These are phyloP conservation scores for Orbilia javanica DNA, from an alignment of 2,329 filamentous ascomycete species.

Conservation along the genomic window DNA sequence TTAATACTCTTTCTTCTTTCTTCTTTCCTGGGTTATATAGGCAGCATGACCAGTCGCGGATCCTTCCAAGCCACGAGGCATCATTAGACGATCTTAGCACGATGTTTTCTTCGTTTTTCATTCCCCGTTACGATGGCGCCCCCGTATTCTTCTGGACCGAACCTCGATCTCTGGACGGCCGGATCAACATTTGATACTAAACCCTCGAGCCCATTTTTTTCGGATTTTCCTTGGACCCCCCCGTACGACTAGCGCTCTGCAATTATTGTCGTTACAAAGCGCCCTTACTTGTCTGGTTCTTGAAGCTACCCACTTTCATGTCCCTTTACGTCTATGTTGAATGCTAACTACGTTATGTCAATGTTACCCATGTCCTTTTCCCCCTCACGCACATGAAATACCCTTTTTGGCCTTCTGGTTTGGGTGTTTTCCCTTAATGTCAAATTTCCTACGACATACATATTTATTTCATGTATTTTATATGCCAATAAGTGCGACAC, in stretches of 20 bases:
- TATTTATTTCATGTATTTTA: constrained; percentile 1
- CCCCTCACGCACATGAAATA: background rate
- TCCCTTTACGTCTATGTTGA: background rate
- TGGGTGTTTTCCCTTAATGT: constrained; percentile 12
- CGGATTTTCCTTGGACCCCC: background rate
- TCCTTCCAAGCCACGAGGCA: constrained; percentile 51
- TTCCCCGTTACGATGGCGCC: constrained; percentile 1
- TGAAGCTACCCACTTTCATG: constrained; percentile 4
- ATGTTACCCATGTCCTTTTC: constrained; percentile 30
- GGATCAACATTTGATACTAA: background rate
- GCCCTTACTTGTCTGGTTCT: constrained; percentile 3
- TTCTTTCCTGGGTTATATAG: constrained; percentile 40
- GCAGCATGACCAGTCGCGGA: constrained; percentile 54
- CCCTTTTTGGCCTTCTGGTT: background rate
- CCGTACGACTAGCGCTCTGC: constrained; percentile 4
- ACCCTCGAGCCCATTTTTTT: background rate
- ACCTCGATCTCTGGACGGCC: constrained; percentile 6
- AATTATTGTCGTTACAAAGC: constrained; percentile 7
- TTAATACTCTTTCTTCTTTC: constrained; percentile 40
- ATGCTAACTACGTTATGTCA: background rate
- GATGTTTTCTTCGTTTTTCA: background rate
- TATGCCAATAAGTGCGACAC: constrained; percentile 4
- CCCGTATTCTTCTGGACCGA: background rate
- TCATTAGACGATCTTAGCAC: background rate
- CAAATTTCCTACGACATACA: background rate